These are phyloP conservation scores for Chiua virens DNA, from an alignment of 768 basidiomycete species.

Conservation along the genomic window DNA sequence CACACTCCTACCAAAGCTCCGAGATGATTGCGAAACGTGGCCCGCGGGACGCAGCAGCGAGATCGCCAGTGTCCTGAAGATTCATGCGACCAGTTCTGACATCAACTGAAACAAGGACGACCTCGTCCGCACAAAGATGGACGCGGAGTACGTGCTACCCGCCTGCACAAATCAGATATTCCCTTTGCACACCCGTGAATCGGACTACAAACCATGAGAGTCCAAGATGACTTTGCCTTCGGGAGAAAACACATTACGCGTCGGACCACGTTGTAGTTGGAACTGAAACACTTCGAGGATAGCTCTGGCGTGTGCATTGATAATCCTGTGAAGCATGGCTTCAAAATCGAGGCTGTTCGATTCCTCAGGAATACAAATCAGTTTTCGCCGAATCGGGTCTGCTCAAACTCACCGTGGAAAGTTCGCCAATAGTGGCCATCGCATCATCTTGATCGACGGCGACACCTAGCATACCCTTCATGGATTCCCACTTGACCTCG, in stretches of 20 bases:
- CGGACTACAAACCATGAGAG: conserved; percentile 47
- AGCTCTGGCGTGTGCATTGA: too few species aligned
- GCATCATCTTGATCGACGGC: conserved; percentile 49
- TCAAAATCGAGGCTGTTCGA: too few species aligned
- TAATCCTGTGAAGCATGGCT: too few species aligned
- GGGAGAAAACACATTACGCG: conserved; percentile 60
- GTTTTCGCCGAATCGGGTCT: not conserved
- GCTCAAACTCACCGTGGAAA: conserved; percentile 55
- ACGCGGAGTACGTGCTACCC: conserved; percentile 58
- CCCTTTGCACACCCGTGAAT: not conserved
- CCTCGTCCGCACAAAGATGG: too few species aligned
- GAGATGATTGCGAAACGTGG: conserved; percentile 61
- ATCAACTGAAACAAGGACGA: conserved; percentile 79
- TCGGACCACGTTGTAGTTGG: too few species aligned
- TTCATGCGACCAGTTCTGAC: conserved; percentile 75
- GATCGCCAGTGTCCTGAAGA: conserved; percentile 78
- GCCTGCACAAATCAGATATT: conserved; percentile 35
- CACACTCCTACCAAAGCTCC: conserved; percentile 61
- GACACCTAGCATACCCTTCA: conserved; percentile 63
- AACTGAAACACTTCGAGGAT: too few species aligned
- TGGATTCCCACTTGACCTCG: conserved; percentile 77
- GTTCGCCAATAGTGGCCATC: conserved; percentile 39
- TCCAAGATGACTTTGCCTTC: conserved; percentile 58
- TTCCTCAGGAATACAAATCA: conserved; percentile 40
- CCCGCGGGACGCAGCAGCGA: conserved; percentile 71